Evolutionary conservation across 345 rosid species (phyloP).

Genomic region (Pistacia atlantica): DNA sequence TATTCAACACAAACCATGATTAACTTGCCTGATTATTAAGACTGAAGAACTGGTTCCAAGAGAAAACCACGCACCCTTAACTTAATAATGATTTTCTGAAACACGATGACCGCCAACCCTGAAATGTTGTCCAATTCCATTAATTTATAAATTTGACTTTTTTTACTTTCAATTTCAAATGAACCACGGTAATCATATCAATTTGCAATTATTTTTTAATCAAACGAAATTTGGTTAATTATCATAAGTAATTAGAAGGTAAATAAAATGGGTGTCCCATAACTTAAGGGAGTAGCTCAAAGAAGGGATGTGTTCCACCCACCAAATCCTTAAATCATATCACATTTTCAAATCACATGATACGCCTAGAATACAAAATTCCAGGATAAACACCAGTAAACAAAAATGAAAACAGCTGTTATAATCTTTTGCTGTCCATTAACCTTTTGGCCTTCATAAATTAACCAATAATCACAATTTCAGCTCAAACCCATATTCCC

Average conservation of each 20-base stretch:
- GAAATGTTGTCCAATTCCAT: too few species aligned
- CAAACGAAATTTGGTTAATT: too few species aligned
- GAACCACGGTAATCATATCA: too few species aligned
- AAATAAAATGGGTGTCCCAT: too few species aligned
- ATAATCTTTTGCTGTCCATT: background rate
- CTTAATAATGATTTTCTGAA: too few species aligned
- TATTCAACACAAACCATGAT: background rate
- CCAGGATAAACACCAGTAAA: background rate
- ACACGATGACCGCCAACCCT: too few species aligned
- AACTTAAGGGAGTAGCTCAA: too few species aligned
- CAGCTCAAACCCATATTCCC: slow-evolving; percentile 14
- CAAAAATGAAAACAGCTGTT: background rate
- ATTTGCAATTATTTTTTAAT: too few species aligned
- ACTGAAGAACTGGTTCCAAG: background rate
- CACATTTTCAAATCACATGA: background rate
- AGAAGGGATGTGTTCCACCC: too few species aligned
- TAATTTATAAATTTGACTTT: too few species aligned
- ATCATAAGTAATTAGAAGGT: too few species aligned
- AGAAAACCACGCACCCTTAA: background rate
- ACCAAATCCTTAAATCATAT: background rate
- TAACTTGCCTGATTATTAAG: background rate
- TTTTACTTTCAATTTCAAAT: too few species aligned
- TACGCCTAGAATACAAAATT: background rate
- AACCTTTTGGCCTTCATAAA: slow-evolving; percentile 9
- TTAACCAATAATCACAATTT: slow-evolving; percentile 25